phyloP scores from a whole-genome alignment of 1,284 basidiomycete genomes.

The Leccinum solheimii region DNA sequence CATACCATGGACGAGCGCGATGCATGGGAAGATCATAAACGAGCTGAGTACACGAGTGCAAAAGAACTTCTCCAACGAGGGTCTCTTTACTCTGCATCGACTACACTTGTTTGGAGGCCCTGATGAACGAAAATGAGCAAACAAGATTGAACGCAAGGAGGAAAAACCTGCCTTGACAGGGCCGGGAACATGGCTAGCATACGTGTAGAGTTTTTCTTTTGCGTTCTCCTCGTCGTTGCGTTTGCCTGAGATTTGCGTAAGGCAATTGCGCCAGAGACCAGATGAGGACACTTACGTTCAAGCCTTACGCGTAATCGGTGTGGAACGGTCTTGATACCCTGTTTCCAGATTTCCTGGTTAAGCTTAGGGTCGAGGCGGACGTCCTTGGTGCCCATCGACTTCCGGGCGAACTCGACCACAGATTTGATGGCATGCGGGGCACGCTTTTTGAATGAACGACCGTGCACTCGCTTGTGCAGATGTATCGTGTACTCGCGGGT shows the following conservation, averaged over 20 bases:
- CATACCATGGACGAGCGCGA: slow-evolving; percentile 13
- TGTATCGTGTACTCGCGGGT: slow-evolving; percentile 97
- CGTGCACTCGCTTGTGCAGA: slow-evolving; percentile 91
- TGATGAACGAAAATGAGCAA: slow-evolving; percentile 32
- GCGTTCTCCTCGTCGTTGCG: slow-evolving; percentile 85
- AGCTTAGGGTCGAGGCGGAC: slow-evolving; percentile 91
- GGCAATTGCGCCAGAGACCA: background rate
- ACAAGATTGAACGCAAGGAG: background rate
- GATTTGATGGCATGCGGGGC: slow-evolving; percentile 94
- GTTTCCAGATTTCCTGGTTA: slow-evolving; percentile 91
- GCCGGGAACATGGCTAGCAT: slow-evolving; percentile 76
- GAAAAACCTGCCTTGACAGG: slow-evolving; percentile 78
- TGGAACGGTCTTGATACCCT: slow-evolving; percentile 88
- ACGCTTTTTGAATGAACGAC: slow-evolving; percentile 91
- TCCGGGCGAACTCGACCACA: slow-evolving; percentile 85
- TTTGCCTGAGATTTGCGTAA: slow-evolving; percentile 20
- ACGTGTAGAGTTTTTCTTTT: slow-evolving; percentile 96
- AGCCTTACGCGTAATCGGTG: slow-evolving; percentile 89
- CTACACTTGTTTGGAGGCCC: slow-evolving; percentile 81
- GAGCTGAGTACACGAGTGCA: slow-evolving; percentile 17
- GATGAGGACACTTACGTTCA: slow-evolving; percentile 69
- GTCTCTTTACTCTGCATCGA: slow-evolving; percentile 66
- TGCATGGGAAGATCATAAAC: slow-evolving; percentile 15
- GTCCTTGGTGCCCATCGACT: slow-evolving; percentile 92
- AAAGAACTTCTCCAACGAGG: slow-evolving; percentile 5